These are phyloP conservation scores for Suillus paluster DNA, from an alignment of 768 basidiomycete genomes.

Conservation along the genomic window DNA sequence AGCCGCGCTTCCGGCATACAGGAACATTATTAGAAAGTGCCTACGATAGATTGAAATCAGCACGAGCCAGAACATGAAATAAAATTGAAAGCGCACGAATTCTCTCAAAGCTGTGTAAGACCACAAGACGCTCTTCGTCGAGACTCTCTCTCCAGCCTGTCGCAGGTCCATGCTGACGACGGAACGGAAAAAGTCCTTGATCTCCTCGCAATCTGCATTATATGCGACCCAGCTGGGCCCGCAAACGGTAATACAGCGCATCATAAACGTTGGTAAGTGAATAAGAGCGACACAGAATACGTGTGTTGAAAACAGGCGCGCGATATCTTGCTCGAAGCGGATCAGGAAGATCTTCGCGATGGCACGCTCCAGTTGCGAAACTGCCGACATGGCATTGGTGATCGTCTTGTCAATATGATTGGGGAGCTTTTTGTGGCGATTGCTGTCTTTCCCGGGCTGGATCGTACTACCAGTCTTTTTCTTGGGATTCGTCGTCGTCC, in stretches of 20 bases:
- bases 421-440: constrained; percentile 41
- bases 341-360: constrained; percentile 70
- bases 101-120: constrained; percentile 77
- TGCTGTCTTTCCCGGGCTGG: constrained; percentile 31
- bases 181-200: constrained; percentile 76
- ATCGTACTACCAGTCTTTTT: constrained; percentile 45
- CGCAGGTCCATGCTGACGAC: constrained; percentile 78
- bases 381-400: constrained; percentile 60
- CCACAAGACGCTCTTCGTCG: constrained; percentile 81
- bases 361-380: constrained; percentile 67
- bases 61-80: neutral
- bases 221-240: constrained; percentile 72
- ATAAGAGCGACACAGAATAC: constrained; percentile 66
- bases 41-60: constrained; percentile 35
- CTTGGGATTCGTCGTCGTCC: constrained; percentile 50
- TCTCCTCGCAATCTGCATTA: constrained; percentile 68
- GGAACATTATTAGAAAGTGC: constrained; percentile 72
- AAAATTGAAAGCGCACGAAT: constrained; percentile 55
- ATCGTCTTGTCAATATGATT: constrained; percentile 59
- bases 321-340: constrained; percentile 77
- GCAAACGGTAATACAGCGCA: constrained; percentile 62
- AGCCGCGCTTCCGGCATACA: constrained; percentile 65
- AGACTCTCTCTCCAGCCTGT: constrained; percentile 77
- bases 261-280: constrained; percentile 68
- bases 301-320: constrained; percentile 73